These are phyloP conservation scores for Solanum lignicaule DNA, from an alignment of 257 asterid species.

Conservation along the genomic window DNA sequence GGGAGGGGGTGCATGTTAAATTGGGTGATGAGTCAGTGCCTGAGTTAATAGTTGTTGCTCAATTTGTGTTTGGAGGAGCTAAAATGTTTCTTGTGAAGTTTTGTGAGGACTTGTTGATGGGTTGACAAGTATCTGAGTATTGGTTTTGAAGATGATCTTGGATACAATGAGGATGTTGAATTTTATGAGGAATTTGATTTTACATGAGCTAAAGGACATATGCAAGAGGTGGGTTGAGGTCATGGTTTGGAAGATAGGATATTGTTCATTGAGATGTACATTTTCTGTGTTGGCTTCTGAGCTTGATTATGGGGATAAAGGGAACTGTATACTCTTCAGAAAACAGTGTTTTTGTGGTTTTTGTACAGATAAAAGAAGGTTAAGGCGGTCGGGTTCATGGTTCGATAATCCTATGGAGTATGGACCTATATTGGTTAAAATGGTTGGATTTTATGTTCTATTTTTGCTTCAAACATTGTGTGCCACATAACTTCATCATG, in stretches of 20 bases:
- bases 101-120: constrained; percentile 44
- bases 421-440: background rate
- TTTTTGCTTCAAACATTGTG: background rate
- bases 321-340: constrained; percentile 56
- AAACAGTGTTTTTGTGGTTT: constrained; percentile 23
- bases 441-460: background rate
- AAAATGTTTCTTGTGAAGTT: constrained; percentile 66
- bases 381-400: background rate
- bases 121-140: constrained; percentile 53
- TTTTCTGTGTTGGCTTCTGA: constrained; percentile 53
- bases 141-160: background rate
- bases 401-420: background rate
- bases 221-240: constrained; percentile 44
- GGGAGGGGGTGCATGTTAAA: constrained; percentile 49
- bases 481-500: background rate
- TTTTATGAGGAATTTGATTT: background rate
- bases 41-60: constrained; percentile 14
- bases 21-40: constrained; percentile 9
- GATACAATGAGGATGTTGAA: background rate
- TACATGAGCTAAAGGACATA: background rate
- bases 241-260: constrained; percentile 44
- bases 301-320: constrained; percentile 21
- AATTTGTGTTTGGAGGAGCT: background rate
- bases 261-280: constrained; percentile 63
- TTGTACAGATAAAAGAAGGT: background rate